Conservation (phyloP, 2,329 filamentous ascomycete genomes). For the Leptodontidium sp. region DNA sequence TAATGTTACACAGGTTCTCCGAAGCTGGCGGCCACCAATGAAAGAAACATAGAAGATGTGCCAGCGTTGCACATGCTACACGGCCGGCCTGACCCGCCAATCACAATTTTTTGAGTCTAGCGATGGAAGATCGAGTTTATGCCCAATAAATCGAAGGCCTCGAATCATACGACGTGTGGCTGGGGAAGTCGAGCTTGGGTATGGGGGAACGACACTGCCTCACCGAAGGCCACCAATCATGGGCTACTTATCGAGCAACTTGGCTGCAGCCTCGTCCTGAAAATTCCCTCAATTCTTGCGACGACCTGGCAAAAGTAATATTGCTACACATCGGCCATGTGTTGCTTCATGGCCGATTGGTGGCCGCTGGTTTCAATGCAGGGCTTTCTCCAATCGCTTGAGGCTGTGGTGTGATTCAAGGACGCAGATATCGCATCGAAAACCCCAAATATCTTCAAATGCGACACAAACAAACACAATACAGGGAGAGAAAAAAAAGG, state of each 20-base stretch:
- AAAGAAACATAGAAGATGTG: background rate
- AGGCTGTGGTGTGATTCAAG: too few relatives aligned
- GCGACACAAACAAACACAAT: background rate
- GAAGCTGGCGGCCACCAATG: slow-evolving; percentile 1
- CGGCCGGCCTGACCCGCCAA: background rate
- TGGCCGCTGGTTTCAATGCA: background rate
- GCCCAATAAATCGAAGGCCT: background rate
- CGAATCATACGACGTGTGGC: background rate
- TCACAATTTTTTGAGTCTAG: background rate
- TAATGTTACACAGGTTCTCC: background rate
- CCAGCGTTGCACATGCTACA: slow-evolving; percentile 6
- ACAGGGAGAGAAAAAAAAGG: background rate
- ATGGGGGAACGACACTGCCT: background rate
- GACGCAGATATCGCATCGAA: background rate
- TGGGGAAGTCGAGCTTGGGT: background rate
- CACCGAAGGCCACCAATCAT: background rate
- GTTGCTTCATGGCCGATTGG: background rate
- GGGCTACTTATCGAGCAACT: background rate
- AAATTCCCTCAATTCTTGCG: too few relatives aligned
- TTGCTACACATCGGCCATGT: too few relatives aligned
- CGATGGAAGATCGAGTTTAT: too few relatives aligned
- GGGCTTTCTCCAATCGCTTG: too few relatives aligned
- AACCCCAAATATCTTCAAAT: too few relatives aligned
- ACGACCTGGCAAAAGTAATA: too few relatives aligned
- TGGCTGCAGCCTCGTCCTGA: background rate